phyloP scores from a whole-genome alignment of 2,329 filamentous ascomycete genomes.

The Stagonosporopsis rhizophila region DNA sequence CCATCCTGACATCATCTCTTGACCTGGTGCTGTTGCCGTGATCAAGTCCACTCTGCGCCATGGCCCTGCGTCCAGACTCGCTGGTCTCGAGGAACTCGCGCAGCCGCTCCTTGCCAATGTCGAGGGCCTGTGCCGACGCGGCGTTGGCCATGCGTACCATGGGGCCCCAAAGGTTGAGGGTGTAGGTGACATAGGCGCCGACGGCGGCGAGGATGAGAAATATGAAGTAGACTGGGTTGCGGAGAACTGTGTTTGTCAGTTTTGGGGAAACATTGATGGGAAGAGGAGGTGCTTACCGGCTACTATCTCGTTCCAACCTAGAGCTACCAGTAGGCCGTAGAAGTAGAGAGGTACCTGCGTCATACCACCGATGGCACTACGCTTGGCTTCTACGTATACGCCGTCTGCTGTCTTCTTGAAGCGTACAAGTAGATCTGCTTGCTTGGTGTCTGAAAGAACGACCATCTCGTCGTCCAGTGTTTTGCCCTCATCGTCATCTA shows the following conservation, averaged over 20 bases:
- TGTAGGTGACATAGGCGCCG: slow-evolving; percentile 88
- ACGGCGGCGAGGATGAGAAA: slow-evolving; percentile 79
- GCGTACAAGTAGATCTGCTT: slow-evolving; percentile 87
- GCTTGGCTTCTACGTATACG: slow-evolving; percentile 97
- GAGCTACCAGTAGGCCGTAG: slow-evolving; percentile 83
- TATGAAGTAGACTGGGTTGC: slow-evolving; percentile 92
- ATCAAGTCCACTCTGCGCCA: slow-evolving; percentile 66
- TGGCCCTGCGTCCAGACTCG: slow-evolving; percentile 83
- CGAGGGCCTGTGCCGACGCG: slow-evolving; percentile 82
- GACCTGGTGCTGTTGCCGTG: slow-evolving; percentile 14
- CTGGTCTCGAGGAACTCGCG: slow-evolving; percentile 87
- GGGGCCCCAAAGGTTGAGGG: slow-evolving; percentile 91
- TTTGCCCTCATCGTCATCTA: slow-evolving; percentile 94
- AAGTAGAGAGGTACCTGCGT: slow-evolving; percentile 95
- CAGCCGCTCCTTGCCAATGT: slow-evolving; percentile 90
- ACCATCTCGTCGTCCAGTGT: slow-evolving; percentile 96
- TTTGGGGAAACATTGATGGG: no score
- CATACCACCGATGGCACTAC: slow-evolving; percentile 93
- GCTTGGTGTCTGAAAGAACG: slow-evolving; percentile 86
- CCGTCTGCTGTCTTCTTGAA: slow-evolving; percentile 99
- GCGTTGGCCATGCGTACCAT: slow-evolving; percentile 96
- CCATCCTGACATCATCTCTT: slow-evolving; percentile 44
- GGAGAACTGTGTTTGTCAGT: slow-evolving; percentile 70
- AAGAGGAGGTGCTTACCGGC: slow-evolving; percentile 71
- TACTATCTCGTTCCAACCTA: slow-evolving; percentile 99